A percentile compares a stretch with the other conserved stretches of the same genome.
These are phyloP conservation scores for Ophiostoma australiae DNA, from an alignment of 2,329 filamentous ascomycete genomes.

Conservation along the genomic window DNA sequence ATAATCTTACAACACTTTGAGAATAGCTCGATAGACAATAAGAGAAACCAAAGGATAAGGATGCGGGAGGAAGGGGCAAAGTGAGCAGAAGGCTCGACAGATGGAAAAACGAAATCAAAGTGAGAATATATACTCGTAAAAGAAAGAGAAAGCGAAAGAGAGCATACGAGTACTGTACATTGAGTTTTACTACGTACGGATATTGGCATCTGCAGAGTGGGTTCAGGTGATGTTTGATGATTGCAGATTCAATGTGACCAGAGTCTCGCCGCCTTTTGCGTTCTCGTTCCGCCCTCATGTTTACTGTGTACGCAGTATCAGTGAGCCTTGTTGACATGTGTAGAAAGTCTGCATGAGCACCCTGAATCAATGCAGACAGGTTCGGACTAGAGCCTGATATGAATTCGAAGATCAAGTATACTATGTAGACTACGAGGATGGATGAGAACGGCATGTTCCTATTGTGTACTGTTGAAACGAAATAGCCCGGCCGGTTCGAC, in stretches of 20 bases:
- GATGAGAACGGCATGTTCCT: background rate
- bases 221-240: constrained; percentile 7
- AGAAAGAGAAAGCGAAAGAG: background rate
- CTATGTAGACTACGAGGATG: no score
- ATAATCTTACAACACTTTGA: background rate
- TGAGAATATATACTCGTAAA: background rate
- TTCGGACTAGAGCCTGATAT: background rate
- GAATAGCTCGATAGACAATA: background rate
- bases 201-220: constrained; percentile 15
- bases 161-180: background rate
- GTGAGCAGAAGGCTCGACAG: background rate
- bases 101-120: background rate
- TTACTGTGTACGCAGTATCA: background rate
- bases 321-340: background rate
- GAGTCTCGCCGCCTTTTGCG: background rate
- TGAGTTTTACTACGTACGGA: background rate
- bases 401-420: background rate
- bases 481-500: background rate
- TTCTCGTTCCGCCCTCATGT: background rate
- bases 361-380: background rate
- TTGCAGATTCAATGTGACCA: background rate
- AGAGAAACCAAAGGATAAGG: background rate
- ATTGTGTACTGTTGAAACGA: background rate
- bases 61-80: constrained; percentile 3
- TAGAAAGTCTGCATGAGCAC: constrained; percentile 1